These are phyloP conservation scores for Loxodes magnus DNA, from an alignment of 73 alveolate genomes.

Conservation along the genomic window DNA sequence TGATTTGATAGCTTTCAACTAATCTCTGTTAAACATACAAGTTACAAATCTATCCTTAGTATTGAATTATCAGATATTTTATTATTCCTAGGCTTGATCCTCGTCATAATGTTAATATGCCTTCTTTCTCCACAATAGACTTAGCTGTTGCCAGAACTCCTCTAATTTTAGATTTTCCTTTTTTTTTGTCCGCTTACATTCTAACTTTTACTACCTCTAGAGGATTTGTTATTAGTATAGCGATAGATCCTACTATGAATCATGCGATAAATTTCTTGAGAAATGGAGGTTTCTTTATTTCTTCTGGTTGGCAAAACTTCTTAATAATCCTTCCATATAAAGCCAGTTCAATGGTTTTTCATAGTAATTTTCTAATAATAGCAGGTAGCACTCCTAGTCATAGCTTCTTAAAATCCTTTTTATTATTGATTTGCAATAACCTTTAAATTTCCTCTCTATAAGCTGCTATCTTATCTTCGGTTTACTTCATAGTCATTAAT, in stretches of 20 bases:
- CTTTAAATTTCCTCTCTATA: not conserved
- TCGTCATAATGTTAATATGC: slow-evolving; percentile 21
- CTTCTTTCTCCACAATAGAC: slow-evolving; percentile 23
- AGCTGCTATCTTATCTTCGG: not conserved
- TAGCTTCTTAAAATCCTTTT: slow-evolving; percentile 16
- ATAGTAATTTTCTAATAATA: slow-evolving; percentile 20
- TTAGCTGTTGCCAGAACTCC: slow-evolving; percentile 18
- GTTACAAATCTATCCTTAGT: slow-evolving; percentile 22
- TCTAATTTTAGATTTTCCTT: slow-evolving; percentile 8
- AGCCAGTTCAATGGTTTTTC: slow-evolving; percentile 29
- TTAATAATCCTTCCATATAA: slow-evolving; percentile 22
- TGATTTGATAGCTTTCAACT: slow-evolving; percentile 5
- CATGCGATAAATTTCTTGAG: slow-evolving; percentile 18
- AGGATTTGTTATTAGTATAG: slow-evolving; percentile 36
- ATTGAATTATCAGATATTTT: slow-evolving; percentile 20
- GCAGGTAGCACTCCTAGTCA: slow-evolving; percentile 38
- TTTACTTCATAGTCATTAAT: not conserved
- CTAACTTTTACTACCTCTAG: slow-evolving; percentile 35
- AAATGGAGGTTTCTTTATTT: slow-evolving; percentile 16
- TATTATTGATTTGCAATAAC: not conserved
- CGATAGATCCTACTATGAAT: slow-evolving; percentile 21
- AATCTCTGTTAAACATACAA: slow-evolving; percentile 21
- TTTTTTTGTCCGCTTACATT: slow-evolving; percentile 26
- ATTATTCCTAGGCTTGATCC: slow-evolving; percentile 30
- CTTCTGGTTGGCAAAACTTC: slow-evolving; percentile 10